These are phyloP conservation scores for Parastagonospora avenae DNA, from an alignment of 2,329 filamentous ascomycete genomes.

Conservation along the genomic window DNA sequence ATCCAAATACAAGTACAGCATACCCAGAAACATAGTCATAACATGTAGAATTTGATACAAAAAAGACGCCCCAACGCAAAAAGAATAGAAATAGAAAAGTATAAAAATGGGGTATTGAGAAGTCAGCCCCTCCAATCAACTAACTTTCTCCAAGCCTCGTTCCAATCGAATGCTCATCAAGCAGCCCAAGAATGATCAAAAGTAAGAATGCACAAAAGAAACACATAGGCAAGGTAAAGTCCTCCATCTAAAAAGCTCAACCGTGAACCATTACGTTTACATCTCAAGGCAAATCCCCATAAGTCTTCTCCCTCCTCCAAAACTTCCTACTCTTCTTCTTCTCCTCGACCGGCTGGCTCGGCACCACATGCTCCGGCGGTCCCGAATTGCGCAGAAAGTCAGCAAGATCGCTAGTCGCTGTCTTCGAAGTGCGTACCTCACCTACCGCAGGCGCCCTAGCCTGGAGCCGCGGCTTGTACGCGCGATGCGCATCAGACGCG, in stretches of 20 bases:
- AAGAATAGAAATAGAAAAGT: background rate
- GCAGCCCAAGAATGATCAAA: background rate
- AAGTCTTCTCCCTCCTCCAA: slow-evolving; percentile 40
- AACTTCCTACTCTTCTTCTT: slow-evolving; percentile 41
- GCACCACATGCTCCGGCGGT: slow-evolving; percentile 36
- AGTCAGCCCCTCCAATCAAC: background rate
- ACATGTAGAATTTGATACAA: background rate
- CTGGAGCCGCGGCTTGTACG: slow-evolving; percentile 34
- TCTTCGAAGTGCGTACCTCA: slow-evolving; percentile 24
- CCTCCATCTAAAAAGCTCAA: too few species aligned
- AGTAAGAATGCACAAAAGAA: background rate
- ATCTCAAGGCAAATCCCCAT: slow-evolving; percentile 25
- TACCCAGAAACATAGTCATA: background rate
- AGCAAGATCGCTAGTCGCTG: slow-evolving; percentile 49
- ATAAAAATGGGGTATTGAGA: slow-evolving; percentile 3
- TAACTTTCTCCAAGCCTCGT: background rate
- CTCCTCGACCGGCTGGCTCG: slow-evolving; percentile 28
- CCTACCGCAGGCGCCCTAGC: slow-evolving; percentile 30
- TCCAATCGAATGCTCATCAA: background rate
- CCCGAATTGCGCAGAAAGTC: slow-evolving; percentile 52
- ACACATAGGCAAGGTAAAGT: too few species aligned
- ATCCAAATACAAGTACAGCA: too few species aligned
- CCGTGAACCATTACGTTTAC: background rate
- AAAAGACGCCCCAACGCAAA: background rate
- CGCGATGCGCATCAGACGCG: slow-evolving; percentile 25